A percentile compares a stretch with the other conserved stretches of the same genome.
These are phyloP conservation scores for Lichtheimia ramosa DNA, from an alignment of 371 early-diverging fungal species.

Conservation along the genomic window DNA sequence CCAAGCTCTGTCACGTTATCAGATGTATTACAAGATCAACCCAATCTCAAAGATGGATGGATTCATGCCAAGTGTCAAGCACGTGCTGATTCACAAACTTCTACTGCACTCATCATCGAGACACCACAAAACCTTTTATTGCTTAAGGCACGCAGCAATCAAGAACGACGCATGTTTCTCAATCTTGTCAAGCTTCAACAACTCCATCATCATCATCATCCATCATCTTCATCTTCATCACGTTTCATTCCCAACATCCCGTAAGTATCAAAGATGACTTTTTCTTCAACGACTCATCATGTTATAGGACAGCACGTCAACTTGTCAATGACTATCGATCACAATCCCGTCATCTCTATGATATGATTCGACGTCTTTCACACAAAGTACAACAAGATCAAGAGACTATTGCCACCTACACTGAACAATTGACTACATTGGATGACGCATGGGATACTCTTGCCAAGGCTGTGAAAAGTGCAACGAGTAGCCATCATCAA, in stretches of 20 bases:
- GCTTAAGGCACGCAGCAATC: neutral
- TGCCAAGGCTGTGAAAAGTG: too few species aligned
- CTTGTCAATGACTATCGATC: neutral
- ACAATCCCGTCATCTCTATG: neutral
- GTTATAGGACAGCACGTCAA: neutral
- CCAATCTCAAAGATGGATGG: slow-evolving; percentile 2
- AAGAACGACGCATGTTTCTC: slow-evolving; percentile 10
- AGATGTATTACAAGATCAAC: neutral
- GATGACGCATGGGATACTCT: neutral
- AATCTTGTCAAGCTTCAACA: slow-evolving; percentile 6
- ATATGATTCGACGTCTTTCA: neutral
- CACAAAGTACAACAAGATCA: neutral
- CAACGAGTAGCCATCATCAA: too few species aligned
- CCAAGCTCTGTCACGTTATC: neutral
- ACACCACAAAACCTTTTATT: neutral
- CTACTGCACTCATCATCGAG: neutral
- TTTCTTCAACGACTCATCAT: neutral
- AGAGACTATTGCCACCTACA: neutral
- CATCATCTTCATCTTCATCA: too few species aligned
- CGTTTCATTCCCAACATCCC: too few species aligned
- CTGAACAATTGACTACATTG: neutral
- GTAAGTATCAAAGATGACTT: neutral
- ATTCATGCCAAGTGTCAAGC: slow-evolving; percentile 8
- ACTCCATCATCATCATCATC: neutral
- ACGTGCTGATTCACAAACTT: neutral